Evolutionary conservation across 2,329 filamentous ascomycete species (phyloP).

Genomic region (Hypoxylon rubiginosum): DNA sequence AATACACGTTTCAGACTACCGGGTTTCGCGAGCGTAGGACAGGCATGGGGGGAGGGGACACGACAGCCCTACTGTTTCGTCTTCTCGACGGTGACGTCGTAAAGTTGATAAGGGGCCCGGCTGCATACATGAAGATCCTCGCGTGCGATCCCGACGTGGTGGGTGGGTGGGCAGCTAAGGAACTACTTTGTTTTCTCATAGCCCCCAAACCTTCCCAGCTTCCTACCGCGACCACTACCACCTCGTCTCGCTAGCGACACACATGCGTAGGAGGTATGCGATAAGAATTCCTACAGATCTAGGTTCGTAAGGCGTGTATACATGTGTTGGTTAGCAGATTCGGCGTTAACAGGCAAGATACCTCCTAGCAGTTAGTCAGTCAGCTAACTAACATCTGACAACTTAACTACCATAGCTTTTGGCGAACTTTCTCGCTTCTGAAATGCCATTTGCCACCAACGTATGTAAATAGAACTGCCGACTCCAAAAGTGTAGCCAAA

Average conservation of each 20-base stretch:
- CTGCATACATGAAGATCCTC: conserved; percentile 30
- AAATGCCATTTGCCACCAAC: neutral
- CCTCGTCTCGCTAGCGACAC: no score
- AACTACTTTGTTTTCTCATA: neutral
- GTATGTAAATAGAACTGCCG: neutral
- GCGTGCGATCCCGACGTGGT: conserved; percentile 6
- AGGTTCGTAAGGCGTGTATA: no score
- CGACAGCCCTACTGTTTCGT: conserved; percentile 19
- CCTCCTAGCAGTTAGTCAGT: neutral
- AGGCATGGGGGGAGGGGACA: conserved; percentile 4
- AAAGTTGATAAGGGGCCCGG: neutral
- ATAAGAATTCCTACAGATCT: no score
- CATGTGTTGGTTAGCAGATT: no score
- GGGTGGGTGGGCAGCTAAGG: neutral
- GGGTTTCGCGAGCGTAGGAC: conserved; percentile 26
- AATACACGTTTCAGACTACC: conserved; percentile 7
- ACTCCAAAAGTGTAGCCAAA: neutral
- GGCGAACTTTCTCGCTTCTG: neutral
- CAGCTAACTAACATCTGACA: neutral
- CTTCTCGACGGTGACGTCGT: conserved; percentile 9
- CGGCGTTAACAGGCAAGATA: neutral
- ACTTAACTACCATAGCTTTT: neutral
- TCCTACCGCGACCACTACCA: neutral
- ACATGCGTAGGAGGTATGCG: no score
- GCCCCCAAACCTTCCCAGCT: neutral